phyloP scores from a whole-genome alignment of 371 early-diverging fungal species.

The Mortierella sp. region DNA sequence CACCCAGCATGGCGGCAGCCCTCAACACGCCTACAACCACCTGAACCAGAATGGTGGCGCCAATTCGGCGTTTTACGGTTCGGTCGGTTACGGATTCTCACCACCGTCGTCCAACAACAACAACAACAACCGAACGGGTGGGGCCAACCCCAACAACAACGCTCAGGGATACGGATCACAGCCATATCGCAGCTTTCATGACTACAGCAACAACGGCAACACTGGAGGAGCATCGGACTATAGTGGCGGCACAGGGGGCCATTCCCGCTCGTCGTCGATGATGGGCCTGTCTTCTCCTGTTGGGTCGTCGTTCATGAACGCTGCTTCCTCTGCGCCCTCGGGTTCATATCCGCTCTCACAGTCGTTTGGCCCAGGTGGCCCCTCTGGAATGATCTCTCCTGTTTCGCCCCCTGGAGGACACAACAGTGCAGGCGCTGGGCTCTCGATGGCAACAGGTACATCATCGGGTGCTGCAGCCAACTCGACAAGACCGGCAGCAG shows the following conservation, averaged over 20 bases:
- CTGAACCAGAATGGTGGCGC: slow-evolving; percentile 26
- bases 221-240: slow-evolving; percentile 28
- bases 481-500: slow-evolving; percentile 30
- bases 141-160: slow-evolving; percentile 13
- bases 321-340: slow-evolving; percentile 30
- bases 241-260: slow-evolving; percentile 17
- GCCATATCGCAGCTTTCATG: slow-evolving; percentile 32
- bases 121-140: slow-evolving; percentile 10
- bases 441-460: slow-evolving; percentile 25
- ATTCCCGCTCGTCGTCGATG: slow-evolving; percentile 47
- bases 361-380: slow-evolving; percentile 39
- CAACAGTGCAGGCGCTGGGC: slow-evolving; percentile 5
- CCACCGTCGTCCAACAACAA: slow-evolving; percentile 21
- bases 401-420: slow-evolving; percentile 33
- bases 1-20: slow-evolving; percentile 20
- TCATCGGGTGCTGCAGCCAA: slow-evolving; percentile 24
- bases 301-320: slow-evolving; percentile 45
- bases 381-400: slow-evolving; percentile 46
- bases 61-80: slow-evolving; percentile 26
- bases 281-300: slow-evolving; percentile 46
- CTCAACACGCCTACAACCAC: slow-evolving; percentile 33
- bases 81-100: slow-evolving; percentile 32
- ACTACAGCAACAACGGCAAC: slow-evolving; percentile 22
- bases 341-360: slow-evolving; percentile 33
- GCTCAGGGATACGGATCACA: slow-evolving; percentile 30